Base-by-base conservation (phyloP, 2,329 filamentous ascomycete species). In the Aschersonia sp. region DNA sequence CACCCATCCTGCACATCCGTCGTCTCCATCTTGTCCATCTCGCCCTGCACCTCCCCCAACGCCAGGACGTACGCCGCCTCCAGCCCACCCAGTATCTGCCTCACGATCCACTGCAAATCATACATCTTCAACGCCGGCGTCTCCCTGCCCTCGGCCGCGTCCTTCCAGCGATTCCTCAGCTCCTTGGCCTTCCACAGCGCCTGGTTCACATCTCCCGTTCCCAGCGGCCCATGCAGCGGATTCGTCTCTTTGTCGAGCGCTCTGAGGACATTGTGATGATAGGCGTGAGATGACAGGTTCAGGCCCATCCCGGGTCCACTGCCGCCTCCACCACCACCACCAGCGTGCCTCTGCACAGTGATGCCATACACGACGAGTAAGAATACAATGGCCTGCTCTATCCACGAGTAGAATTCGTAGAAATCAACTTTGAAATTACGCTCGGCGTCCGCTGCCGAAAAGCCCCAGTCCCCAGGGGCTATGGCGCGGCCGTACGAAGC, bases 381-480 rank as follows among this genome's bases (percentile, higher is more conserved):
- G 44, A 81, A 74, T 1, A 84, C 79, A 6, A 87, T 68, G 0
- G 81, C 81, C 32, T 83, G 76, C 63, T 87, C 83, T 6, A 87
- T 73, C 37, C 84, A 71, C 46, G 78, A 77, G 64, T 87, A 87
- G 60, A 82, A 87, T 57, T 87, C 83, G 62, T 84, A 80, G 52
- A 87, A 87, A 57, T 87, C 83, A 6, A 87, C 71, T 60, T 87
- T 86, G 67, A 87, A 87, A 71, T 85, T 85, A 12, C 76, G 70
- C 60, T 82, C 77, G 0, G 74, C 74, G 52, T 76, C 71, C 5
- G 60, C 58, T 22, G 58, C 55, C 0, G 62, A 55, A 43, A 69
- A 66, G 41, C 58, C 62, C 35, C 55, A 59, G 1, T 59, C 56
- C 1, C 59, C 49, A 5, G 66, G 65, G 37, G 64, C 59, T 30